phyloP scores from a whole-genome alignment of 805 yeast species.

The Saturnispora ahearnii region DNA sequence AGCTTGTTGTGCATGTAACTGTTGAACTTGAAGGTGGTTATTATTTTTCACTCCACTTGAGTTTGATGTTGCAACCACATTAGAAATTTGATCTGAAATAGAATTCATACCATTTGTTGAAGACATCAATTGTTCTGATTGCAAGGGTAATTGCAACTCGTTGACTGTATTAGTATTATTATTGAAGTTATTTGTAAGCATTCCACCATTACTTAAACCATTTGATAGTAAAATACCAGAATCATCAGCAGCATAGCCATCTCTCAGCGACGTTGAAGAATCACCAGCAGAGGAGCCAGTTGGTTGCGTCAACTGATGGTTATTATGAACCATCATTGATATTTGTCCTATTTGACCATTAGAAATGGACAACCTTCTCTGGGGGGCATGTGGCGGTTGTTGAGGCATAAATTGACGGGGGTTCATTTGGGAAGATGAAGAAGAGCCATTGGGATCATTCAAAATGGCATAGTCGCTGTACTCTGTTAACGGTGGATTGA shows the following conservation, averaged over 20 bases:
- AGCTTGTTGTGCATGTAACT: neutral
- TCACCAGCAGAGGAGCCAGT: conserved; percentile 1
- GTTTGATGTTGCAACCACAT: neutral
- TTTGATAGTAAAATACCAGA: neutral
- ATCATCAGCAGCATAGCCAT: neutral
- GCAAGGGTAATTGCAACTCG: conserved; percentile 2
- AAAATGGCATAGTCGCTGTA: conserved; percentile 17
- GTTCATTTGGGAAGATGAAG: neutral
- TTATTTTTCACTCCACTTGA: neutral
- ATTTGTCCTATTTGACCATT: conserved; percentile 82
- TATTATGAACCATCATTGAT: conserved; percentile 23
- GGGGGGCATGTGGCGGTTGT: conserved; percentile 13
- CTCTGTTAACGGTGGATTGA: conserved; percentile 31
- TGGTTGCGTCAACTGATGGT: neutral
- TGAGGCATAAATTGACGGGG: neutral
- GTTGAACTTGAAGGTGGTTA: neutral
- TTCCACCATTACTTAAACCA: neutral
- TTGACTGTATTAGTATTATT: neutral
- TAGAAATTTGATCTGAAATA: neutral
- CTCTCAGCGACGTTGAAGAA: neutral
- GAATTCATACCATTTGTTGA: conserved; percentile 1
- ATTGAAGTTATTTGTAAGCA: neutral
- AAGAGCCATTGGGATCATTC: conserved; percentile 2
- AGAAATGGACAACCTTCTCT: conserved; percentile 70
- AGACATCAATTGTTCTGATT: conserved; percentile 12